Evolutionary conservation across 371 early-diverging fungal genomes (phyloP).

Genomic region (Mortierella sp.): DNA sequence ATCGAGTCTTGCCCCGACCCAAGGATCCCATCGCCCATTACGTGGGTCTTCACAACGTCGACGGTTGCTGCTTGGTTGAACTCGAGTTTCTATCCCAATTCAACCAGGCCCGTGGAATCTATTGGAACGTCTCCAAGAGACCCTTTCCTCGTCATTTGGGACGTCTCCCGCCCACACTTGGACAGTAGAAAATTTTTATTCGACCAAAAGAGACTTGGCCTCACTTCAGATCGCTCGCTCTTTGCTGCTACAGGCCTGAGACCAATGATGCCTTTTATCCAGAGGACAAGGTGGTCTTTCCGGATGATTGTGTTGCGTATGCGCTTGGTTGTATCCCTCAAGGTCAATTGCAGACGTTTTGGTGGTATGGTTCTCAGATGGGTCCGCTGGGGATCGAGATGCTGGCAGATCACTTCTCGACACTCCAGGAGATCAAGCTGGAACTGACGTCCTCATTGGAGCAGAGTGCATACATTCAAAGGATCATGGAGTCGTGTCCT

Average conservation of each 20-base stretch:
- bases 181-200: background rate
- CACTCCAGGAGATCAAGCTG: slow-evolving; percentile 7
- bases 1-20: background rate
- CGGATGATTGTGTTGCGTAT: slow-evolving; percentile 8
- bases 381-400: background rate
- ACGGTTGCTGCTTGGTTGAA: background rate
- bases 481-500: slow-evolving; percentile 14
- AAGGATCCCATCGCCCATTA: background rate
- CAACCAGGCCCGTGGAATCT: slow-evolving; percentile 7
- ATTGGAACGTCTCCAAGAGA: slow-evolving; percentile 9
- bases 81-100: slow-evolving; percentile 11
- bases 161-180: background rate
- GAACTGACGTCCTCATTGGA: slow-evolving; percentile 13
- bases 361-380: slow-evolving; percentile 7
- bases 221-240: background rate
- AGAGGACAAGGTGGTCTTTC: slow-evolving; percentile 2
- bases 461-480: slow-evolving; percentile 7
- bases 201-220: background rate
- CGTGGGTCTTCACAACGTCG: slow-evolving; percentile 1
- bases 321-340: background rate
- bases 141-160: background rate
- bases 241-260: background rate
- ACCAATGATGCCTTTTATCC: background rate
- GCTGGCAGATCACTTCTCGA: slow-evolving; percentile 2
- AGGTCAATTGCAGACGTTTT: background rate